Evolutionary conservation across 176 grass and related monocot genomes (phyloP), one percentile per base, ranked within the genome.

Genomic region (Hsuehochloa calcarea): DNA sequence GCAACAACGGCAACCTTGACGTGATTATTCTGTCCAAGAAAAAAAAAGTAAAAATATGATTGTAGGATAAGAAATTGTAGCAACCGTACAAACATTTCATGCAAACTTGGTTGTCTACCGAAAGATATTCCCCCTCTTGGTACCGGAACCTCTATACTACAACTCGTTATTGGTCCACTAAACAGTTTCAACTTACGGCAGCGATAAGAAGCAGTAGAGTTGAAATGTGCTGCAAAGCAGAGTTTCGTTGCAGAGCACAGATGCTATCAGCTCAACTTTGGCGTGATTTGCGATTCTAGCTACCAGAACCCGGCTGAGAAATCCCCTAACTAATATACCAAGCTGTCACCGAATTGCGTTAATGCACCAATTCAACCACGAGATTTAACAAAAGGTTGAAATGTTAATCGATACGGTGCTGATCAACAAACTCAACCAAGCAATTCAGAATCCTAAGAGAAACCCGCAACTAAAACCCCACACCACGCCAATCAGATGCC

Each of bases 1-100:
- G 96, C 90, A 79, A 98, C 41, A 35, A 95, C 86, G 82, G 93
- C 91, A 86, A 98, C 70, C 84, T 90, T 98, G 41, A 92, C 89
- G 77, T 90, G 88, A 62, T 83, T 69, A 82, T 79, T 80, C 92
- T 94, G 81, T 85, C 10, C 19, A 88, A 66, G 55, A 49, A 60
- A 89, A 79, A 73, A 10, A 80, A 81, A 5, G 39, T 8, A 55
- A 11, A 79, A 60, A 70, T 81, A 87, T 6, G 82, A 55, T 39
- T 46, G 16, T 71, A 25, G 45, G 52, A 44, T 51, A 50, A 38
- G 1, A 34, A 55, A 58, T 12, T 16, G 43, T 12, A 12, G 16
- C 31, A 52, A 49, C 15, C 14, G 49, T 51, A 51, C 49, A 51
- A 4, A 51, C 14, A 51, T 51, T 51, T 51, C 43, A 44, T 54